phyloP scores from a whole-genome alignment of 2,329 filamentous ascomycete species.

The Gnomoniopsis smithogilvyi region DNA sequence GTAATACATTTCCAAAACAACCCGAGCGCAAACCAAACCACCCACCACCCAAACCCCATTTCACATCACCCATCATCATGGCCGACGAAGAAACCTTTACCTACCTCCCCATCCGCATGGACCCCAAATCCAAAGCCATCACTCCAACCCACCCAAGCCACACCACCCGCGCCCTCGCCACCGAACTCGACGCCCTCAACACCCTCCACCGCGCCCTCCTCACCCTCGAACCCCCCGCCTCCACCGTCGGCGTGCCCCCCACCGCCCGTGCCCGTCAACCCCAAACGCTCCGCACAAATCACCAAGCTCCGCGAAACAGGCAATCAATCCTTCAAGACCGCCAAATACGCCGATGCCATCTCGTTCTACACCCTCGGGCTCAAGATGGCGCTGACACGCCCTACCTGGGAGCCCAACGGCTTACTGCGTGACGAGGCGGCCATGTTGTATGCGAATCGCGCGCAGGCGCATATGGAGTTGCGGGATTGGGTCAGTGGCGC shows the following conservation, averaged over 20 bases:
- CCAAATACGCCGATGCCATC: constrained; percentile 69
- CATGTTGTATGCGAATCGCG: constrained; percentile 78
- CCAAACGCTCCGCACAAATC: constrained; percentile 84
- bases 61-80: constrained; percentile 1
- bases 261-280: constrained; percentile 86
- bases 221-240: constrained; percentile 57
- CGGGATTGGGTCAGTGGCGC: constrained; percentile 80
- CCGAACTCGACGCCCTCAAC: constrained; percentile 43
- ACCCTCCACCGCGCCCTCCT: constrained; percentile 72
- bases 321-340: constrained; percentile 79
- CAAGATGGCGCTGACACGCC: constrained; percentile 80
- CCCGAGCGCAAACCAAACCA: too few species aligned
- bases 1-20: too few species aligned
- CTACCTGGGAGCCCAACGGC: constrained; percentile 82
- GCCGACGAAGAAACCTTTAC: constrained; percentile 67
- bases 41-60: background rate
- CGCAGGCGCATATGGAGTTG: constrained; percentile 83
- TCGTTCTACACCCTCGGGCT: constrained; percentile 82
- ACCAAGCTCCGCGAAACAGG: constrained; percentile 87
- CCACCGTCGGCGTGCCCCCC: constrained; percentile 69
- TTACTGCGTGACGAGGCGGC: constrained; percentile 83
- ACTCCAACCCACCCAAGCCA: constrained; percentile 29
- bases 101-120: constrained; percentile 75
- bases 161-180: constrained; percentile 53
- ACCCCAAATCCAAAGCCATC: constrained; percentile 78